Conservation (phyloP, 148 eudicot genomes). For the Camellia sinensis region DNA sequence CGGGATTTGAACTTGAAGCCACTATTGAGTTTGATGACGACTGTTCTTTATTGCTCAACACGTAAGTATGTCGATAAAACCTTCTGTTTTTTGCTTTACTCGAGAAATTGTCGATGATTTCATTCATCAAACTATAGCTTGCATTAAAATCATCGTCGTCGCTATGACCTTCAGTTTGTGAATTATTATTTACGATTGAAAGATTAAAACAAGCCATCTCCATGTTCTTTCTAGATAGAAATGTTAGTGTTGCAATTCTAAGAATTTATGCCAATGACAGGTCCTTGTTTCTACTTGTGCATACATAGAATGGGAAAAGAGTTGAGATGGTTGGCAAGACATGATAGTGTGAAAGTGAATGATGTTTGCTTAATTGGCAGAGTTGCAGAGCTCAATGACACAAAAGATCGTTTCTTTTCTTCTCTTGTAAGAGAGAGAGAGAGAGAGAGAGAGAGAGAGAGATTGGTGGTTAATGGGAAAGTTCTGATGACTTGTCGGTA, state of each 20-base stretch:
- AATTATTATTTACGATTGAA: neutral
- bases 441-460: too few relatives aligned
- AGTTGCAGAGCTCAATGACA: neutral
- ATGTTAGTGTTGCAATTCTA: neutral
- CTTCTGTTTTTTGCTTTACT: neutral
- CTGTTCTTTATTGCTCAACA: neutral
- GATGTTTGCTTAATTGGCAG: constrained; percentile 9
- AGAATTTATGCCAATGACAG: too few relatives aligned
- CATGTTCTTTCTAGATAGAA: neutral
- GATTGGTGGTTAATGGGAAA: neutral
- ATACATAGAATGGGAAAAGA: neutral
- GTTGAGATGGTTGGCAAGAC: neutral
- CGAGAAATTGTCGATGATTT: neutral
- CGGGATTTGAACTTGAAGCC: constrained; percentile 4
- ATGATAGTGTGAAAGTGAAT: constrained; percentile 12
- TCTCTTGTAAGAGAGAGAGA: neutral
- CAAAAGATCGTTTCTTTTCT: neutral
- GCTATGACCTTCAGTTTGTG: neutral
- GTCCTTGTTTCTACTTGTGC: too few relatives aligned
- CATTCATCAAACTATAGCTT: neutral
- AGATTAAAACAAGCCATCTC: neutral
- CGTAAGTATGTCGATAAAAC: neutral
- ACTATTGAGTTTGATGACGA: neutral
- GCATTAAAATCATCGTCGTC: neutral
- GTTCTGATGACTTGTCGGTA: neutral